Conservation (phyloP, 2,329 filamentous ascomycete genomes). For the Fusarium phyllophilum region DNA sequence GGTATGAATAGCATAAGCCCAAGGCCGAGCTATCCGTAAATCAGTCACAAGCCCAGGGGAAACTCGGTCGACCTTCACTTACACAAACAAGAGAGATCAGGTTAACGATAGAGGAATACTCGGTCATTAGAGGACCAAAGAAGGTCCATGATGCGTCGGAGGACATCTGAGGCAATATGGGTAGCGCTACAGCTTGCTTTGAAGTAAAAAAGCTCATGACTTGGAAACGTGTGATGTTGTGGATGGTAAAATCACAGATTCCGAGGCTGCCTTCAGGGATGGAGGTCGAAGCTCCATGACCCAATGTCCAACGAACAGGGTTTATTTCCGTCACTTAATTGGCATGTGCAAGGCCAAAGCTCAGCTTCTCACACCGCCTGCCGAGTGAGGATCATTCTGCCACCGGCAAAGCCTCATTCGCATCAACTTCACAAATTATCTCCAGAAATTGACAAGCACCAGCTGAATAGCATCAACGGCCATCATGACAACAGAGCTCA, state of each 20-base stretch:
- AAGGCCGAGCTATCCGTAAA: constrained; percentile 52
- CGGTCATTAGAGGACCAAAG: constrained; percentile 41
- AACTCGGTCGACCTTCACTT: constrained; percentile 34
- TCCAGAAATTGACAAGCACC: constrained; percentile 2
- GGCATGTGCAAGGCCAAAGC: constrained; percentile 26
- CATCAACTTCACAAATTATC: constrained; percentile 28
- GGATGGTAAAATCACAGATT: constrained; percentile 37
- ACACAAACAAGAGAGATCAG: constrained; percentile 54
- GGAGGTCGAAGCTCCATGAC: constrained; percentile 22
- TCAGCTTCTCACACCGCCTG: constrained; percentile 42
- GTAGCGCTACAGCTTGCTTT: constrained; percentile 21
- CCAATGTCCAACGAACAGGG: constrained; percentile 26
- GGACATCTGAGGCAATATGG: constrained; percentile 42
- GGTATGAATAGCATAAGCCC: constrained; percentile 60
- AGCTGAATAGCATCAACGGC: constrained; percentile 6
- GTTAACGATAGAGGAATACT: constrained; percentile 48
- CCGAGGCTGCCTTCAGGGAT: constrained; percentile 31
- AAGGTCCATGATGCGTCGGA: constrained; percentile 42
- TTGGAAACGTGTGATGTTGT: constrained; percentile 37
- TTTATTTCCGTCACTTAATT: constrained; percentile 21
- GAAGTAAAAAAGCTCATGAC: constrained; percentile 39
- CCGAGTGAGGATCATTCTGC: constrained; percentile 33
- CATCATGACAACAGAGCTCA: constrained; percentile 44
- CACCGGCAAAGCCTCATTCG: constrained; percentile 20
- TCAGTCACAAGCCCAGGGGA: constrained; percentile 25